A percentile compares a stretch with the other conserved stretches of the same genome.
These are phyloP conservation scores for Citrus sinensis DNA, from an alignment of 345 rosid species.

Conservation along the genomic window DVS_A1.0 CM039163.1:3040001-3040500, in stretches of 20 bases:
- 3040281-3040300: too few relatives aligned
- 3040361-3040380: too few relatives aligned
- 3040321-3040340: not conserved
- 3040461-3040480: conserved; percentile 20
- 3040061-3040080: too few relatives aligned
- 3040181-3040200: conserved; percentile 14
- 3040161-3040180: not conserved
- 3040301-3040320: not conserved
- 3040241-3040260: conserved; percentile 21
- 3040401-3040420: conserved; percentile 9
- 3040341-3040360: not conserved
- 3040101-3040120: not conserved
- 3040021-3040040: not conserved
- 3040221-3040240: conserved; percentile 31
- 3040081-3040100: too few relatives aligned
- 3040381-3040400: conserved; percentile 4
- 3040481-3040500: not conserved
- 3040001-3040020: conserved; percentile 16
- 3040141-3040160: conserved; percentile 14
- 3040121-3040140: not conserved
- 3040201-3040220: conserved; percentile 27
- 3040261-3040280: not conserved
- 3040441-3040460: conserved; percentile 29
- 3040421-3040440: conserved; percentile 18
- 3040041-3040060: too few relatives aligned